Base-by-base conservation (phyloP, 2,329 filamentous ascomycete genomes). In the Phaeosphaeriaceae sp. region DNA sequence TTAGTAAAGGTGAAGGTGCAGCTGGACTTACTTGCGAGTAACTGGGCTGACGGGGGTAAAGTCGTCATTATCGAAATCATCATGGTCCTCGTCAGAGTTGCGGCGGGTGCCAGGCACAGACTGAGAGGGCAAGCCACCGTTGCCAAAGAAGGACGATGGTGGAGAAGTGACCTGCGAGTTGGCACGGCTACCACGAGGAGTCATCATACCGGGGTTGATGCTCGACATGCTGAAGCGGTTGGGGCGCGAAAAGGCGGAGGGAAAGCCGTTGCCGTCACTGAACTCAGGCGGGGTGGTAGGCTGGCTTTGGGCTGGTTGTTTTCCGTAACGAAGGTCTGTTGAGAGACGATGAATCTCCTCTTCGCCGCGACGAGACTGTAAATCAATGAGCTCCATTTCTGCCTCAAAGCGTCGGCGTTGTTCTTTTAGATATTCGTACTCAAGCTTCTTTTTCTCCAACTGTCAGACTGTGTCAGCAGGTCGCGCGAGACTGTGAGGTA, bases 201-300 rank as follows among this genome's bases (percentile, higher is more conserved):
- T 88, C 75, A 64, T 74, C 58, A 76, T 68, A 37, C 89, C 88
- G 4, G 88, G 89, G 36, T 88, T 88, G 45, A 60, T 52, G 76
- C 90, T 94, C 30, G 92, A 92, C 53, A 89, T 89, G 45, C 93
- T 96, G 77, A 96, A 93, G 54, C 92, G 85, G 71, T 92, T 92
- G 35, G 91, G 89, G 34, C 91, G 86, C 46, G 90, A 91, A 69
- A 94, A 89, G 60, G 89, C 86, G 65, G 86, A 86, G 47, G 89
- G 86, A 66, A 96, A 93, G 35, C 87, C 87, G 54, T 84, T 85
- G 51, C 83, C 84, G 42, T 96, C 91, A 63, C 87, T 87, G 73
- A 94, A 93, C 73, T 97, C 94, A 26, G 94, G 94, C 17, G 94
- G 94, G 17, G 94, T 99, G 2, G 94, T 97, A 13, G 94, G 94